phyloP scores from a whole-genome alignment of 176 grass and related monocot genomes.

The Avena eriantha region DNA sequence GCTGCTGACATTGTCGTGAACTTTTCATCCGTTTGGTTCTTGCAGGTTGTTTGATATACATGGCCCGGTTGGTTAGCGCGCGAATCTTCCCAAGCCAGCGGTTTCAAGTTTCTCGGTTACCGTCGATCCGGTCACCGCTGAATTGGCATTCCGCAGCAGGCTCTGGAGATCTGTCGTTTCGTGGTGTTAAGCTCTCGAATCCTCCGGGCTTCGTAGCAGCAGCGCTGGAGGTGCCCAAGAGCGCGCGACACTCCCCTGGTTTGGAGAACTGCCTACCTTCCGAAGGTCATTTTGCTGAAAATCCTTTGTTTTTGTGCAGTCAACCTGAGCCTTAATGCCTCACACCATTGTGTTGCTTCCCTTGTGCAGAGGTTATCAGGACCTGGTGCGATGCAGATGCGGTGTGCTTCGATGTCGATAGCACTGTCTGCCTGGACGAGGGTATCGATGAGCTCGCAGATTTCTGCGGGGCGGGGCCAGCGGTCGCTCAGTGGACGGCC shows the following conservation, averaged over 20 bases:
- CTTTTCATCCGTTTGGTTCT: neutral
- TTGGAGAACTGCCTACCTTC: neutral
- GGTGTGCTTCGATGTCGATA: constrained; percentile 95
- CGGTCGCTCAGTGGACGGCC: constrained; percentile 75
- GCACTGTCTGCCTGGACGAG: constrained; percentile 86
- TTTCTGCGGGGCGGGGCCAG: constrained; percentile 80
- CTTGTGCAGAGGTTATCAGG: constrained; percentile 53
- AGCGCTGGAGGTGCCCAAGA: neutral
- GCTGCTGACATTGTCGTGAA: neutral
- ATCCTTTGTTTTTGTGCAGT: neutral
- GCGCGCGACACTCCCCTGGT: neutral
- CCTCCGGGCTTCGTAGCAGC: neutral
- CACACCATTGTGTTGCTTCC: neutral
- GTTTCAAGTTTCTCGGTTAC: neutral
- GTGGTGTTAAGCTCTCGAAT: constrained; percentile 1
- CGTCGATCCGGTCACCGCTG: neutral
- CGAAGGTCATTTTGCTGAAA: neutral
- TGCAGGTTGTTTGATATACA: neutral
- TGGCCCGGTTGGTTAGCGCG: neutral
- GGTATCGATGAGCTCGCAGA: constrained; percentile 90
- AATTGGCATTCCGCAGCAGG: neutral
- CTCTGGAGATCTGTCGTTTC: neutral
- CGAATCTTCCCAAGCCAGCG: neutral
- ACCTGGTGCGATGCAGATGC: constrained; percentile 63
- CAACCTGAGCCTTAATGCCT: neutral